Conservation (phyloP, 1,139 yeast genomes). For the Pneumocystis oryctolagi region DNA sequence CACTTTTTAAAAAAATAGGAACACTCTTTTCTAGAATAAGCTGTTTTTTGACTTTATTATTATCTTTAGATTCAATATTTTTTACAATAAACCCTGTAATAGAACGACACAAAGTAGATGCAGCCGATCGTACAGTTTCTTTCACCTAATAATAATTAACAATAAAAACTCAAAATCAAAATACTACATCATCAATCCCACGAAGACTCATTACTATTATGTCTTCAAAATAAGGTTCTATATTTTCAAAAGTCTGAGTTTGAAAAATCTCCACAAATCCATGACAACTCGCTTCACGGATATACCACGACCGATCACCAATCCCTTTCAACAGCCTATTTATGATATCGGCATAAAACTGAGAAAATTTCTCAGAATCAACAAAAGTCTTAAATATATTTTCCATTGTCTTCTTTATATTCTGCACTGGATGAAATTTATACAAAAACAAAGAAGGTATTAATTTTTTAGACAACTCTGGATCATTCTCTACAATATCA, state of each 20-base stretch:
- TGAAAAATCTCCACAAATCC: conserved; percentile 63
- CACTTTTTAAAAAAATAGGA: conserved; percentile 63
- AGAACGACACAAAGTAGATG: conserved; percentile 49
- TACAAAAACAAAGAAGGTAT: conserved; percentile 76
- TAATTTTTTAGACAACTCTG: conserved; percentile 40
- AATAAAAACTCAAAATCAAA: background rate
- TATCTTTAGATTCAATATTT: conserved; percentile 29
- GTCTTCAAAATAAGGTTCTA: conserved; percentile 39
- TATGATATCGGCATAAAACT: conserved; percentile 44
- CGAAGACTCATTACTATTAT: conserved; percentile 86
- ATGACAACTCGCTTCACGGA: conserved; percentile 71
- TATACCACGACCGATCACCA: conserved; percentile 85
- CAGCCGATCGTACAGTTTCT: conserved; percentile 80
- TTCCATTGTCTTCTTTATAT: conserved; percentile 70
- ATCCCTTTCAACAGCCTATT: conserved; percentile 53
- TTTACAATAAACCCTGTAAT: conserved; percentile 51
- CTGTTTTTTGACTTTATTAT: background rate
- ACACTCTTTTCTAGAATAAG: conserved; percentile 43
- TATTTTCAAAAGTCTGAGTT: conserved; percentile 36
- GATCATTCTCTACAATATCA: conserved; percentile 41
- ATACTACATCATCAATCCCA: conserved; percentile 61
- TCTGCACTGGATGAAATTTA: conserved; percentile 64
- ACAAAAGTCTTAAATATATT: conserved; percentile 74
- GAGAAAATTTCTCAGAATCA: conserved; percentile 39
- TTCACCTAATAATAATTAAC: conserved; percentile 30